Percentiles rank a stretch among this genome's conserved stretches.
These are phyloP conservation scores for Coriaria nepalensis DNA, from an alignment of 306 rosid species.

Conservation along the genomic window DNA sequence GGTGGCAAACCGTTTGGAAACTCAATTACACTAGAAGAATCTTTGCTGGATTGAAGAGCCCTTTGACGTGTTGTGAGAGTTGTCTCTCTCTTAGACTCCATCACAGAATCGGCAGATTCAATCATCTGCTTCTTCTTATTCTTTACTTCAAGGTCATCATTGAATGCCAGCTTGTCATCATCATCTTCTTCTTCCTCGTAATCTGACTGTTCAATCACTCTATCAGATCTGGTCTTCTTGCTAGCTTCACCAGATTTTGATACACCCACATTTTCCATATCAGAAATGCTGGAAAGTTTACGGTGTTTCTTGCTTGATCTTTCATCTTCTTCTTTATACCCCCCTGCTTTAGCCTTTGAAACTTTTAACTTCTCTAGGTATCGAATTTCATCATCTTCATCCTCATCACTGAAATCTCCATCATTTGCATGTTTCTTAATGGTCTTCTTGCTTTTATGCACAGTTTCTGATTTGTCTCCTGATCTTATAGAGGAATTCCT, in stretches of 20 bases:
- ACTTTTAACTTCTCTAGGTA: slow-evolving; percentile 81
- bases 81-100: slow-evolving; percentile 61
- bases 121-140: slow-evolving; percentile 65
- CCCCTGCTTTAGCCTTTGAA: slow-evolving; percentile 50
- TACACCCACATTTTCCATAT: slow-evolving; percentile 37
- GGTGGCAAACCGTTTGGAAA: slow-evolving; percentile 97
- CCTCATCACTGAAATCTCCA: slow-evolving; percentile 54
- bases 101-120: slow-evolving; percentile 59
- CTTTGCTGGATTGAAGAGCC: slow-evolving; percentile 85
- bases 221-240: slow-evolving; percentile 28
- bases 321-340: slow-evolving; percentile 55
- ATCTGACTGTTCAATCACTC: slow-evolving; percentile 25
- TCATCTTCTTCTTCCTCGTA: slow-evolving; percentile 65
- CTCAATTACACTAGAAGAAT: slow-evolving; percentile 60
- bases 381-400: slow-evolving; percentile 77
- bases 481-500: slow-evolving; percentile 36
- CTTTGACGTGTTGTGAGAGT: slow-evolving; percentile 79
- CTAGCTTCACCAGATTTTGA: slow-evolving; percentile 28
- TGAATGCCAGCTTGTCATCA: slow-evolving; percentile 61
- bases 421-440: slow-evolving; percentile 64
- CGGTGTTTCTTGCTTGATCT: slow-evolving; percentile 64
- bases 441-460: slow-evolving; percentile 70
- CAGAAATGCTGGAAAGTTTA: slow-evolving; percentile 68
- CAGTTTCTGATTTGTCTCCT: slow-evolving; percentile 53
- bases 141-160: slow-evolving; percentile 57